Conservation (phyloP, 2,329 filamentous ascomycete species). For the Claviceps sp. region DNA sequence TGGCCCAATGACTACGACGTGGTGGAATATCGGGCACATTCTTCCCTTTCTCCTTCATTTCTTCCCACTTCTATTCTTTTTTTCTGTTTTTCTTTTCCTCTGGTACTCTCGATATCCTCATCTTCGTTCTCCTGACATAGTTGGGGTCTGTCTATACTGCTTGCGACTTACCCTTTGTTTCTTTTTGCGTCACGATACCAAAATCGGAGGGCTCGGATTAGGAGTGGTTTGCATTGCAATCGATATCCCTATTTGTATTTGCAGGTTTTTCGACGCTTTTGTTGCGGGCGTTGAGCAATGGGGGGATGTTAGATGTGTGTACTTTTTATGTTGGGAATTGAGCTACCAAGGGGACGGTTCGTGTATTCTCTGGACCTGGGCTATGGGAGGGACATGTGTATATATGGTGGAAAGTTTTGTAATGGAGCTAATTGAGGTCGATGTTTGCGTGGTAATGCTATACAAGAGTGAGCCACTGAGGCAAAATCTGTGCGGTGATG, state of each 20-base stretch:
- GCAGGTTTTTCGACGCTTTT: too few relatives aligned
- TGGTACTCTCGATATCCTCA: neutral
- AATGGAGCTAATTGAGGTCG: too few relatives aligned
- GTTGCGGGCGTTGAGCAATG: too few relatives aligned
- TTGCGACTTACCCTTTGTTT: neutral
- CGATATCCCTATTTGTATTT: neutral
- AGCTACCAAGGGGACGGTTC: neutral
- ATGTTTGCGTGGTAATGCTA: too few relatives aligned
- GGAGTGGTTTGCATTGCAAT: neutral
- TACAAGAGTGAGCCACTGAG: too few relatives aligned
- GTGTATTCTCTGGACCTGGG: too few relatives aligned
- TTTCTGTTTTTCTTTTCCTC: neutral
- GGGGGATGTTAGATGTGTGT: neutral
- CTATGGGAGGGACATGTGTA: neutral
- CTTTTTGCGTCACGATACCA: neutral
- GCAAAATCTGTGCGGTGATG: too few relatives aligned
- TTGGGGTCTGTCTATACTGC: too few relatives aligned
- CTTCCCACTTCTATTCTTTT: neutral
- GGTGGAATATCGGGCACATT: too few relatives aligned
- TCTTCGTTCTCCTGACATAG: too few relatives aligned
- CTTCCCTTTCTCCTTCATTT: neutral
- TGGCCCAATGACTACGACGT: too few relatives aligned
- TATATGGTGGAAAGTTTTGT: neutral
- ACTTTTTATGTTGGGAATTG: neutral
- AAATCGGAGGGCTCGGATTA: neutral